Conservation (phyloP, 306 rosid species). For the Begonia fuchsioides region DNA sequence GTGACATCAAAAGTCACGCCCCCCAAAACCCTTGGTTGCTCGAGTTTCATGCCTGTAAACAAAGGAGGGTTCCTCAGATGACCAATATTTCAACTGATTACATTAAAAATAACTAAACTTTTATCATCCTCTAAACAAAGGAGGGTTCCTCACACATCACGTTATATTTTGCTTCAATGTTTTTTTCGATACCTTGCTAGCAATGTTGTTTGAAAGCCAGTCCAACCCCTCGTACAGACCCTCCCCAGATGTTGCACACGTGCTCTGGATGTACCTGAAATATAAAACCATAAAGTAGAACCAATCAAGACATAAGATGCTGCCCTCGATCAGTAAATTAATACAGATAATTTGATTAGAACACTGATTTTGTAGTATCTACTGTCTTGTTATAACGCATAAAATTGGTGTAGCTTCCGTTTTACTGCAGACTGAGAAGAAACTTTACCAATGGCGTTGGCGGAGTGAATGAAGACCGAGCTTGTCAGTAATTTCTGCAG, state of each 20-base stretch:
- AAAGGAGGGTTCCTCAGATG: no score
- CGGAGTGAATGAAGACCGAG: conserved; percentile 96
- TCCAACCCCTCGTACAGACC: conserved; percentile 93
- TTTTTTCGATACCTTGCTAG: no score
- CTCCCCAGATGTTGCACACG: conserved; percentile 99
- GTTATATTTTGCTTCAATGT: no score
- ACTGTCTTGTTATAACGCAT: background rate
- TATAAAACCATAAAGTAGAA: conserved; percentile 14
- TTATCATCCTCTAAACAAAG: no score
- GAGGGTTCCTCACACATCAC: no score
- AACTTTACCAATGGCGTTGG: conserved; percentile 85
- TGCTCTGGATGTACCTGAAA: conserved; percentile 96
- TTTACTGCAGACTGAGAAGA: conserved; percentile 4
- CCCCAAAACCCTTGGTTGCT: no score
- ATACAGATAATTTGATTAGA: background rate
- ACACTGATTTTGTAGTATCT: background rate
- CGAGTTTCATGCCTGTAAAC: no score
- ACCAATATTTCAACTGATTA: no score
- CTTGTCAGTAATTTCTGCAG: conserved; percentile 95
- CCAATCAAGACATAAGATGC: background rate
- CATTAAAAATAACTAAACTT: no score
- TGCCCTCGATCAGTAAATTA: background rate
- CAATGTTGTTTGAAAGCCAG: conserved; percentile 91
- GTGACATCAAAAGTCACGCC: no score
- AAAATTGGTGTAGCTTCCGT: background rate